phyloP scores from a whole-genome alignment of 1,284 basidiomycete species.

The Tausonia pullulans region DNA sequence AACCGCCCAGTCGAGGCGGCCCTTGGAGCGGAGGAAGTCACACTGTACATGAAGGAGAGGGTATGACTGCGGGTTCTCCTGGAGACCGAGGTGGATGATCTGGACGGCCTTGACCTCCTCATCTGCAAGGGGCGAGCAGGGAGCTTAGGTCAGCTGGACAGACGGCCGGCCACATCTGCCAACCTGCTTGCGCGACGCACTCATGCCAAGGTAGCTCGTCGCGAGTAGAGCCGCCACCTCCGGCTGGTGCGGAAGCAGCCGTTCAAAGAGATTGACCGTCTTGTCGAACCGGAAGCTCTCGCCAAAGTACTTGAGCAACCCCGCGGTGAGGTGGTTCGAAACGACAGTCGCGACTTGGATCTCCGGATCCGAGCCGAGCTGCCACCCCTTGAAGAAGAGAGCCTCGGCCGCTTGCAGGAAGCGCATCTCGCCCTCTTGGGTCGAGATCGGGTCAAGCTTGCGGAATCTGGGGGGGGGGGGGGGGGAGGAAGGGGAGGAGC shows the following conservation, averaged over 20 bases:
- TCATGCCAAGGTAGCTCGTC: conserved; percentile 91
- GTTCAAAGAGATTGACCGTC: conserved; percentile 91
- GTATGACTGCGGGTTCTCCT: conserved; percentile 79
- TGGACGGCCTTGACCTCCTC: conserved; percentile 97
- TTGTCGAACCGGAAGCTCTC: conserved; percentile 78
- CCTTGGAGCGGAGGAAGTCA: conserved; percentile 82
- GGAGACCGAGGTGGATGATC: conserved; percentile 76
- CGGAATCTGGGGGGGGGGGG: conserved; percentile 45
- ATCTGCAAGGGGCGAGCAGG: conserved; percentile 44
- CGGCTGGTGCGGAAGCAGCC: conserved; percentile 70
- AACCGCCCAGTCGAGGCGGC: conserved; percentile 76
- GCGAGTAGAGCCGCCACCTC: conserved; percentile 84
- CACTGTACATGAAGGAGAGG: conserved; percentile 88
- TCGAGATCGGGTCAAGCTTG: conserved; percentile 88
- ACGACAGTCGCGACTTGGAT: conserved; percentile 97
- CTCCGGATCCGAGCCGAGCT: conserved; percentile 94
- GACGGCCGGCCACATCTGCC: too few relatives aligned
- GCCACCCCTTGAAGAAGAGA: conserved; percentile 92
- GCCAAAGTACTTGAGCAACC: conserved; percentile 93
- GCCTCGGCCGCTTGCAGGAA: conserved; percentile 87
- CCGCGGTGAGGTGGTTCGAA: conserved; percentile 90
- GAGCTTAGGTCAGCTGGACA: not conserved
- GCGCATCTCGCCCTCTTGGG: conserved; percentile 73
- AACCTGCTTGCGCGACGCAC: conserved; percentile 42
- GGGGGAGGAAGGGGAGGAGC: too few relatives aligned